phyloP scores from a whole-genome alignment of 768 basidiomycete genomes.

The Termitomyces sp. region DNA sequence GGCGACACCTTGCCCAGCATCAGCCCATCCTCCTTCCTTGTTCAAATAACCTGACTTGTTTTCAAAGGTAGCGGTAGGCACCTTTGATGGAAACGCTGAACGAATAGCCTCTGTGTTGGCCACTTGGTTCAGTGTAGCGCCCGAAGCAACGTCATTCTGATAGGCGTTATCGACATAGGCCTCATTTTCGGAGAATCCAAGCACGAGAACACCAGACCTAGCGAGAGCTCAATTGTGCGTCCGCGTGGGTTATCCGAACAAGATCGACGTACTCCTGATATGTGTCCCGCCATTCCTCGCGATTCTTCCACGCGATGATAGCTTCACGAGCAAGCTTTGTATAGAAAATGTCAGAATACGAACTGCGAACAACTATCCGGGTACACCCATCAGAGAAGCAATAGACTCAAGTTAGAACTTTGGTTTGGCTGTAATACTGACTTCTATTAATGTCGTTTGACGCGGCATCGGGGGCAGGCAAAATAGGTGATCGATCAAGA shows the following conservation, averaged over 20 bases:
- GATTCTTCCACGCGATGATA: slow-evolving; percentile 70
- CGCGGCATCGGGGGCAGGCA: slow-evolving; percentile 85
- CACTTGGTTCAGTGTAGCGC: slow-evolving; percentile 45
- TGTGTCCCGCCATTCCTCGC: slow-evolving; percentile 58
- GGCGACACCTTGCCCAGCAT: slow-evolving; percentile 64
- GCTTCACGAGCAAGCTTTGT: slow-evolving; percentile 72
- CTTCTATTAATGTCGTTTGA: slow-evolving; percentile 53
- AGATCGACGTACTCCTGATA: slow-evolving; percentile 74
- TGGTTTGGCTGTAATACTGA: slow-evolving; percentile 17
- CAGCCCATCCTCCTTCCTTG: slow-evolving; percentile 79
- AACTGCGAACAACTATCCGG: slow-evolving; percentile 64
- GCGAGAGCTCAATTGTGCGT: not conserved
- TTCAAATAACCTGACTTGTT: slow-evolving; percentile 62
- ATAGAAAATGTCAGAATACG: slow-evolving; percentile 70
- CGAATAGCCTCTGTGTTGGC: slow-evolving; percentile 36
- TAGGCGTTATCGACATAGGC: slow-evolving; percentile 53
- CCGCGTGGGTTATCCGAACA: slow-evolving; percentile 2
- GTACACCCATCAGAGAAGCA: not conserved
- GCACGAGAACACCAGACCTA: slow-evolving; percentile 69
- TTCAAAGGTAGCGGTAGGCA: slow-evolving; percentile 33
- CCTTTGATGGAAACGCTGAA: slow-evolving; percentile 42
- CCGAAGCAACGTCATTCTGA: slow-evolving; percentile 58
- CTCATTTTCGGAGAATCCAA: slow-evolving; percentile 33
- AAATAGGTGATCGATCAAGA: slow-evolving; percentile 60
- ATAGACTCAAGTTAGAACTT: not conserved